phyloP scores from a whole-genome alignment of 139 green algal species.

The Marvania coccoides region DNA sequence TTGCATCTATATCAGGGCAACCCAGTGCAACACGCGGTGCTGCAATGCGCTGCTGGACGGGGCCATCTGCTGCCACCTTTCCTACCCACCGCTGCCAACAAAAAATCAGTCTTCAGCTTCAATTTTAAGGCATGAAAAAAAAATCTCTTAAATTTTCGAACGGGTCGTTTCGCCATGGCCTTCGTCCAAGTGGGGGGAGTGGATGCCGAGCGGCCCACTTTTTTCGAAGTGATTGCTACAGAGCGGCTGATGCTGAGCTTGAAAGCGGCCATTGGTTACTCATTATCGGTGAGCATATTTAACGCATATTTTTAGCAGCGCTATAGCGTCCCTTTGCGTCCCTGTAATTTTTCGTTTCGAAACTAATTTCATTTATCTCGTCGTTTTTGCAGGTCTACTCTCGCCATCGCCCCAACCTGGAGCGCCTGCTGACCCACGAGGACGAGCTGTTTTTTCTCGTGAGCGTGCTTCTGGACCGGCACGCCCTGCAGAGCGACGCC shows the following conservation, averaged over 20 bases:
- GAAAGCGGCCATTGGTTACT: conserved; percentile 61
- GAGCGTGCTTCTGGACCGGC: conserved; percentile 51
- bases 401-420: conserved; percentile 44
- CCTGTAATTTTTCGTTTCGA: too few species aligned
- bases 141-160: conserved; percentile 5
- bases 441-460: conserved; percentile 70
- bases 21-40: too few species aligned
- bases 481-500: conserved; percentile 40
- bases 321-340: neutral
- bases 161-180: conserved; percentile 36
- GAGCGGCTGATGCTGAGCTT: conserved; percentile 71
- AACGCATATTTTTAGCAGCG: neutral
- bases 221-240: conserved; percentile 80
- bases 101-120: too few species aligned
- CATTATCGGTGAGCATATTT: conserved; percentile 48
- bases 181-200: conserved; percentile 68
- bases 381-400: conserved; percentile 50
- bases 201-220: conserved; percentile 53
- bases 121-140: neutral
- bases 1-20: too few species aligned
- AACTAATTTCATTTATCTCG: too few species aligned
- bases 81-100: too few species aligned
- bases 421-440: conserved; percentile 58
- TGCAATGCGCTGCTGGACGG: too few species aligned
- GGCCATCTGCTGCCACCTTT: too few species aligned